phyloP scores from a whole-genome alignment of 2,329 filamentous ascomycete species.

The Sarocladium oryzae region DNA sequence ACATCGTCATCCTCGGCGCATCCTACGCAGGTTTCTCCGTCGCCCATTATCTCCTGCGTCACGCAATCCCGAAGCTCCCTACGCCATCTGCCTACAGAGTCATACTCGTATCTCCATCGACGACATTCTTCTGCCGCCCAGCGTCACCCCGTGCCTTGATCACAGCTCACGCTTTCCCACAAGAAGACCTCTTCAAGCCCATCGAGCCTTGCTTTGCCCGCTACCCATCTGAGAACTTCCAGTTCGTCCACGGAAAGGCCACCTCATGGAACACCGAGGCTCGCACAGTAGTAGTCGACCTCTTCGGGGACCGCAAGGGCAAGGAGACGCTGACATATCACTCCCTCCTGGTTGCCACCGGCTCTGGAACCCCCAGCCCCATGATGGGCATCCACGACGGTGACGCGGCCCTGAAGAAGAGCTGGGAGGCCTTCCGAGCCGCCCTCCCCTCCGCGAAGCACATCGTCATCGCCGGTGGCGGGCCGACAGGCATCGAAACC shows the following conservation, averaged over 20 bases:
- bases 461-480: constrained; percentile 51
- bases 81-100: constrained; percentile 31
- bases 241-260: constrained; percentile 46
- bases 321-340: constrained; percentile 36
- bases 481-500: constrained; percentile 49
- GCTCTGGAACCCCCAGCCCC: constrained; percentile 40
- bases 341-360: constrained; percentile 52
- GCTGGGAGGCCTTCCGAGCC: neutral
- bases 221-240: constrained; percentile 42
- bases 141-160: constrained; percentile 26
- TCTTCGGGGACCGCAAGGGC: constrained; percentile 20
- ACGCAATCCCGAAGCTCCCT: constrained; percentile 37
- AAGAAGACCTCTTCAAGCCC: constrained; percentile 43
- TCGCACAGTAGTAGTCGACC: constrained; percentile 35
- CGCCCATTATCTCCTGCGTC: constrained; percentile 48
- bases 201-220: constrained; percentile 42
- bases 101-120: constrained; percentile 16
- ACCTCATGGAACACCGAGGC: constrained; percentile 31
- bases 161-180: constrained; percentile 34
- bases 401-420: constrained; percentile 23
- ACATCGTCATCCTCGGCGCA: constrained; percentile 46
- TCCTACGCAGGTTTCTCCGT: constrained; percentile 45
- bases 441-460: constrained; percentile 39
- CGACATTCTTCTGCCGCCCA: constrained; percentile 9
- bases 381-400: constrained; percentile 31